phyloP scores from a whole-genome alignment of 148 eudicot species.

The Camellia granthamiana region DNA sequence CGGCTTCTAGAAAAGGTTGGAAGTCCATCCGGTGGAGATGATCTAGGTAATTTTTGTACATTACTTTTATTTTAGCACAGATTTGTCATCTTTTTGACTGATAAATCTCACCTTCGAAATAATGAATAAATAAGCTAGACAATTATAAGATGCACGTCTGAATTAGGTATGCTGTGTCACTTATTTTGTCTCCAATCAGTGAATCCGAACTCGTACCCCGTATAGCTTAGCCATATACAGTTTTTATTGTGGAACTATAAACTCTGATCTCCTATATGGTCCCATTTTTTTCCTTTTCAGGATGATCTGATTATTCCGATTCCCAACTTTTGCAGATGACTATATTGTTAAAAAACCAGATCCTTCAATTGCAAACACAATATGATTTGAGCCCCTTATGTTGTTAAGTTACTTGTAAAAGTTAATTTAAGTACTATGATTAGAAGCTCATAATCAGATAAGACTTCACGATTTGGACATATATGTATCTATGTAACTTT shows the following conservation, averaged over 20 bases:
- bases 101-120: neutral
- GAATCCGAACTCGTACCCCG: neutral
- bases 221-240: neutral
- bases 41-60: constrained; percentile 55
- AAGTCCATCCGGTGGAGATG: constrained; percentile 85
- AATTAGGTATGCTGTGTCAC: neutral
- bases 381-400: neutral
- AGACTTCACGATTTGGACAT: neutral
- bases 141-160: neutral
- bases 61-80: neutral
- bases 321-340: neutral
- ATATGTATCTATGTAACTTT: neutral
- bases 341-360: neutral
- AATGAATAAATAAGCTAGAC: neutral
- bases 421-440: neutral
- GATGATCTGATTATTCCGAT: neutral
- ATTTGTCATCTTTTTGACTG: neutral
- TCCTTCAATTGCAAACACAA: neutral
- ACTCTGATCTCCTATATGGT: neutral
- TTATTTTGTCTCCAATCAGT: neutral
- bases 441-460: neutral
- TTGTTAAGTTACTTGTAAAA: neutral
- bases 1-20: constrained; percentile 91
- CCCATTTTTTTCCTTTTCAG: neutral
- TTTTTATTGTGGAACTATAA: neutral